Base-by-base conservation (phyloP, 345 rosid genomes). In the Bruguiera parviflora region DNA sequence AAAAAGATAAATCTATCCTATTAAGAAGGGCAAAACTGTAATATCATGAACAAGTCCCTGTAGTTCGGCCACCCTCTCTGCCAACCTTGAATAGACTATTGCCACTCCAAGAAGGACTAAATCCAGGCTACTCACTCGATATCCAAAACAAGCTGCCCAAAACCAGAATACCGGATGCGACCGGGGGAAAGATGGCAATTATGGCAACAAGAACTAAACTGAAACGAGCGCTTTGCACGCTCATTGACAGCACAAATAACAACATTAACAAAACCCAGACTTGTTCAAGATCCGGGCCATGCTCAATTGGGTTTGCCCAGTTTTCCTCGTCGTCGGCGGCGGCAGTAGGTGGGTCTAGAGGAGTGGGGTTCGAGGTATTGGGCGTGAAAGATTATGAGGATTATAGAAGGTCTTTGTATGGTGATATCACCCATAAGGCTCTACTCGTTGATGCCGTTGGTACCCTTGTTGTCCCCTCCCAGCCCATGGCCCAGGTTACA, bases 381-480 rank as follows among this genome's bases (percentile, higher is more conserved):
- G 92, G 86, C 13, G 72, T 86, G 65, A 92, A 89, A 61, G 99
- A 95, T 39, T 92, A 95, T 58, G 84, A 77, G 8, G 99, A 95
- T 71, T 92, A 95, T 53, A 71, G 99, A 68, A 80, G 92, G 76
- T 85, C 97, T 53, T 80, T 90, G 13, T 95, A 88, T 53, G 99
- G 96, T 6, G 93, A 83, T 33, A 81, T 87, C 77, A 92, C 96
- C 0, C 94, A 92, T 66, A 92, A 85, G 78, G 97, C 96, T 65
- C 77, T 95, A 71, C 84, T 95, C 25, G 97, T 95, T 49, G 99
- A 95, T 46, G 99, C 96, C 28, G 99, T 81, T 61, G 99, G 99
- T 57, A 95, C 99, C 21, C 97, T 95, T 58, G 69, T 95, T 31
- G 81, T 82, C 81, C 99, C 99, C 24, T 91, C 99, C 28, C 99